phyloP scores from a whole-genome alignment of 1,284 basidiomycete genomes.

The Taiwanofungus camphoratus region DNA sequence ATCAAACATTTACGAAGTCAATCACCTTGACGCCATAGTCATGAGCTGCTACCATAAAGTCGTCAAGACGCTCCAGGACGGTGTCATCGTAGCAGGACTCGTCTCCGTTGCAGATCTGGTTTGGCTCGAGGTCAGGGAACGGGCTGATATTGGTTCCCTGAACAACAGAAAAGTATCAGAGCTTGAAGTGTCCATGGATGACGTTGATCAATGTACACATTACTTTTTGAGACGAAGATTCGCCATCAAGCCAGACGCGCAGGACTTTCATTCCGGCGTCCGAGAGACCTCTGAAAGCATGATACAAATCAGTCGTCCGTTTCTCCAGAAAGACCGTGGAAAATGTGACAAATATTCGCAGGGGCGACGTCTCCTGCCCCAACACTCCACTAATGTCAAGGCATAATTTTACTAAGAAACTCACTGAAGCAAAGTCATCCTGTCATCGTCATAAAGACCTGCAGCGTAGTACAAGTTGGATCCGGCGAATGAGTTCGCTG shows the following conservation, averaged over 20 bases:
- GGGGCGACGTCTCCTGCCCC: too few relatives aligned
- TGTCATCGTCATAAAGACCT: slow-evolving; percentile 21
- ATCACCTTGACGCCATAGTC: slow-evolving; percentile 31
- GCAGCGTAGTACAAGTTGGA: slow-evolving; percentile 31
- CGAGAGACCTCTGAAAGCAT: slow-evolving; percentile 27
- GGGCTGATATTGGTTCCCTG: slow-evolving; percentile 27
- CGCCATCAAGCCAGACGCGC: slow-evolving; percentile 30
- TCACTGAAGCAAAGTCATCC: slow-evolving; percentile 24
- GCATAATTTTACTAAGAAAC: slow-evolving; percentile 5
- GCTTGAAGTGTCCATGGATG: not conserved
- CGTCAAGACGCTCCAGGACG: slow-evolving; percentile 32
- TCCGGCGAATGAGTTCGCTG: slow-evolving; percentile 28
- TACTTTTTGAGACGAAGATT: slow-evolving; percentile 24
- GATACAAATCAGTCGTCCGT: too few relatives aligned
- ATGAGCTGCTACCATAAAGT: slow-evolving; percentile 34
- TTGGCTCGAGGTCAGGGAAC: slow-evolving; percentile 30
- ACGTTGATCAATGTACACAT: not conserved
- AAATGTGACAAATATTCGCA: too few relatives aligned
- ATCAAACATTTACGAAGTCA: too few relatives aligned
- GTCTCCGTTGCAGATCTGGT: slow-evolving; percentile 26
- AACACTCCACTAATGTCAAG: too few relatives aligned
- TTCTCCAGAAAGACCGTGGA: too few relatives aligned
- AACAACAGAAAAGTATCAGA: not conserved
- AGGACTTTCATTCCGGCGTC: slow-evolving; percentile 29
- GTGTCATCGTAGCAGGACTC: slow-evolving; percentile 32